Evolutionary conservation across 164 flowering plant genomes (phyloP).

Genomic region (Chloranthus sessilifolius): DNA sequence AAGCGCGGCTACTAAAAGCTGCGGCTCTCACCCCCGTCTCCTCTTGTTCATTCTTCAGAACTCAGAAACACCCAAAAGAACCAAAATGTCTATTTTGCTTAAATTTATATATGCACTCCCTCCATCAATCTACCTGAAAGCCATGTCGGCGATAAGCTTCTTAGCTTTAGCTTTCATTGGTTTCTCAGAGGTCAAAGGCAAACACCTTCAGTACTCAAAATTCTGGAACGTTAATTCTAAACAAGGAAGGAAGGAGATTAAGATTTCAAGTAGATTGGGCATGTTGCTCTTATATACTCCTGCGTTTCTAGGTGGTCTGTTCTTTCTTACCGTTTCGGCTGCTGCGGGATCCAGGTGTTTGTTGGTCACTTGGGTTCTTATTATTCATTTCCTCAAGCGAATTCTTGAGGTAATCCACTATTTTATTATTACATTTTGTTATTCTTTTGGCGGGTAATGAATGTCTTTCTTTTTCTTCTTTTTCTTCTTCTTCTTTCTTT

Average conservation of each 20-base stretch:
- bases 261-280: conserved; percentile 33
- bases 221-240: conserved; percentile 25
- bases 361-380: conserved; percentile 37
- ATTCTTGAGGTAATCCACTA: conserved; percentile 42
- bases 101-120: conserved; percentile 36
- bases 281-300: conserved; percentile 54
- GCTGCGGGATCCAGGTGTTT: conserved; percentile 22
- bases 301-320: conserved; percentile 34
- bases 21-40: too few species aligned
- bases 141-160: conserved; percentile 30
- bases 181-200: conserved; percentile 43
- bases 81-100: conserved; percentile 9
- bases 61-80: too few species aligned
- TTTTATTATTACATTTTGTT: background rate
- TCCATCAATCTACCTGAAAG: conserved; percentile 28
- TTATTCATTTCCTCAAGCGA: conserved; percentile 66
- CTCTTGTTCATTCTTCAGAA: too few species aligned
- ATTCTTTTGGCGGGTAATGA: background rate
- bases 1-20: too few species aligned
- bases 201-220: conserved; percentile 52
- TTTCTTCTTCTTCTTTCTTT: background rate
- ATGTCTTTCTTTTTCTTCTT: background rate
- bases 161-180: conserved; percentile 20
- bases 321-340: conserved; percentile 18
- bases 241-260: background rate